Base-by-base conservation (phyloP, 805 yeast genomes). In the Clavispora fructus region DNA sequence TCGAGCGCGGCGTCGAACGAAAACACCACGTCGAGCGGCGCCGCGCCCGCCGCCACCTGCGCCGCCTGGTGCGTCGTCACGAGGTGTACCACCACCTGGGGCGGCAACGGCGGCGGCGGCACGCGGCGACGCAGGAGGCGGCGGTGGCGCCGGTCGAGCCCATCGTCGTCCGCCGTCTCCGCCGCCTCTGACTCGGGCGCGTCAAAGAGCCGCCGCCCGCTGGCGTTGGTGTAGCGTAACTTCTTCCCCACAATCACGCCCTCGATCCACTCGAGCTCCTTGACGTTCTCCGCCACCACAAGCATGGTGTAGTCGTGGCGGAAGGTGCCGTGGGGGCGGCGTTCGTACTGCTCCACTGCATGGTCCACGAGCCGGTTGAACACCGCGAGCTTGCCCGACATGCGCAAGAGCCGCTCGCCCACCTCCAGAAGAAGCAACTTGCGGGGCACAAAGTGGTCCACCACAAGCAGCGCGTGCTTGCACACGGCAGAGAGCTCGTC, bases 251-350 rank as follows among this genome's bases (percentile, higher is more conserved):
- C 69, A 12, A 89, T 58, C 39, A 85, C 71, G 0, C 91, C 86
- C 62, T 90, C 97, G 7, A 90, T 72, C 40, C 90, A 66, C 58
- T 90, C 95, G 50, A 86, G 61, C 57, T 86, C 94, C 57, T 84
- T 82, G 19, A 83, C 73, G 55, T 73, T 77, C 32, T 77, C 74
- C 0, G 89, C 84, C 3, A 82, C 76, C 10, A 86, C 69, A 44
- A 71, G 52, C 48, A 64, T 32, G 48, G 63, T 52, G 56, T 47
- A 49, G 35, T 45, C 50, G n/a, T 37, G 30, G 25, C 8, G 4
- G 7, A 27, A 10, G 12, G 28, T 19, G 16, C 10, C 12, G 12
- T 37, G 10, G 13, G 52, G 42, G 11, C 38, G 23, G 7, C 29
- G 7, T 12, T 39, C 30, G 32, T 52, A 52, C 25, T 53, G 56